Evolutionary conservation across 2,329 filamentous ascomycete species (phyloP), one percentile per base, ranked within the genome.

Genomic region (Shiraia bambusicola): DNA sequence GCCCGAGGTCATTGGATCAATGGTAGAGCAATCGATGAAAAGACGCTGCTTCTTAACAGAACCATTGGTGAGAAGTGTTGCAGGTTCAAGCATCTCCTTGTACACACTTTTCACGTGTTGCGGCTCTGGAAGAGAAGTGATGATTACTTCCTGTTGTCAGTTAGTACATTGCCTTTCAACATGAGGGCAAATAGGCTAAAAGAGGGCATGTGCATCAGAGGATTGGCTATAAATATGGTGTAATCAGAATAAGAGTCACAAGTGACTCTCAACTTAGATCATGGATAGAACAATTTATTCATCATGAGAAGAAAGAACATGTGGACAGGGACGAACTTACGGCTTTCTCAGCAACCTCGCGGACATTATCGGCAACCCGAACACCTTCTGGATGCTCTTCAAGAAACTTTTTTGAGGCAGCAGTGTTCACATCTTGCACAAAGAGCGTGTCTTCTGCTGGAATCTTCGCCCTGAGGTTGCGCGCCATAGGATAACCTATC

Each of bases 1-100:
- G 28, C 82, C 82, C 1, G 91, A 96, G 2, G 90, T 88, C 24
- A 83, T 82, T 0, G 91, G 90, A 69, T 97, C 93, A 63, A 98
- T 97, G 12, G 93, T 98, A 3, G 92, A 97, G 69, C 87, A 92
- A 69, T 98, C 93, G 63, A 98, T 93, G 69, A 95, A 96, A 43
- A 96, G 72, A 28, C 90, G 84, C 43, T 84, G 74, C 36, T 77
- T 78, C 28, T 74, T 72, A 2, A 74, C 54, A 0, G 77, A 66
- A 1, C 72, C 64, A 14, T 76, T 61, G 24, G 68, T 69, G 6
- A 78, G 73, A 4, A 84, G 74, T 5, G 69, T 73, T 6, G 77
- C 73, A 2, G 77, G 73, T 33, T 80, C 76, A 31, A 95, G 75
- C 64, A 97, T 90, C 40, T 84, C 78, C 33, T 81, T 74, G 69